These are phyloP conservation scores for Deinandra increscens DNA, from an alignment of 129 eudicot genomes.

Conservation along the genomic window DNA sequence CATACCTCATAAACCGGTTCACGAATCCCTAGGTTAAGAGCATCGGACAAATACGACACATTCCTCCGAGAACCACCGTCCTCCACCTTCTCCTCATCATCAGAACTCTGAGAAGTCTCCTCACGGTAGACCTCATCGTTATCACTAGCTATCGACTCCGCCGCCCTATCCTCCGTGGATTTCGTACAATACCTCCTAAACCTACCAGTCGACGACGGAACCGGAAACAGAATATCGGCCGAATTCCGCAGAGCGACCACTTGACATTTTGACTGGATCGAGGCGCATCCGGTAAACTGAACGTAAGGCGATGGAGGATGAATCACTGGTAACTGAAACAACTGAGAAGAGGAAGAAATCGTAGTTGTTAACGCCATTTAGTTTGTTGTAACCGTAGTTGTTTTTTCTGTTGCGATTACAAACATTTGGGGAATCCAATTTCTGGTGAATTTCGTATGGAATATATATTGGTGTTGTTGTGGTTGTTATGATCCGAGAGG, in stretches of 20 bases:
- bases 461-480: background rate
- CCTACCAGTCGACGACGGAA: conserved; percentile 16
- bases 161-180: conserved; percentile 48
- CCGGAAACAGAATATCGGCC: conserved; percentile 29
- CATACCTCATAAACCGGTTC: conserved; percentile 91
- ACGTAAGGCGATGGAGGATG: conserved; percentile 29
- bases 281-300: conserved; percentile 31
- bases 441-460: background rate
- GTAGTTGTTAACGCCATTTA: conserved; percentile 49
- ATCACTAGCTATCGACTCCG: conserved; percentile 36
- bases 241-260: conserved; percentile 32
- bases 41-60: conserved; percentile 35
- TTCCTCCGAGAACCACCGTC: conserved; percentile 43
- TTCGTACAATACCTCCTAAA: conserved; percentile 46
- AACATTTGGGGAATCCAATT: background rate
- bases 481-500: conserved; percentile 18
- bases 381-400: background rate
- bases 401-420: background rate
- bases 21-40: conserved; percentile 72
- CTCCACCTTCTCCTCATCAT: conserved; percentile 26
- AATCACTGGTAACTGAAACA: conserved; percentile 44
- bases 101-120: conserved; percentile 24
- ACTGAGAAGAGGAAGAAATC: conserved; percentile 37
- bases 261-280: conserved; percentile 41
- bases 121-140: conserved; percentile 35